Percentiles rank a stretch among this genome's conserved stretches.
phyloP scores from a whole-genome alignment of 768 basidiomycete species.

The Lactarius sp. region DNA sequence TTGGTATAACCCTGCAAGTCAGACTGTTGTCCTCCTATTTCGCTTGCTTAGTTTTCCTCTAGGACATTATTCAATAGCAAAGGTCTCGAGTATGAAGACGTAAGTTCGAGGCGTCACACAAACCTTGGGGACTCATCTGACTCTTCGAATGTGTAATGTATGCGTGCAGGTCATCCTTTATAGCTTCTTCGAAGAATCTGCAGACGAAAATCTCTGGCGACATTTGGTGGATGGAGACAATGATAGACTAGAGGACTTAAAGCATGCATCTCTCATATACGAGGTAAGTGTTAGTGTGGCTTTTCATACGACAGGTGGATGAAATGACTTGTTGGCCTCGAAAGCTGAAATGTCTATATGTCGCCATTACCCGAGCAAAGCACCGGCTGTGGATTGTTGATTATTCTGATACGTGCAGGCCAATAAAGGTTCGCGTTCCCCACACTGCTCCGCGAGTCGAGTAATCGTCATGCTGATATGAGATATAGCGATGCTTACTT shows the following conservation, averaged over 20 bases:
- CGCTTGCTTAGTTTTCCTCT: not conserved
- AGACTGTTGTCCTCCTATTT: not conserved
- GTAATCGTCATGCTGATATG: not conserved
- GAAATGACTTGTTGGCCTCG: not conserved
- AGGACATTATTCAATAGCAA: slow-evolving; percentile 60
- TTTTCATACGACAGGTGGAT: not conserved
- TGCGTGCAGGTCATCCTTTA: slow-evolving; percentile 57
- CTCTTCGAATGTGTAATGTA: not conserved
- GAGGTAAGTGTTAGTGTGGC: slow-evolving; percentile 1
- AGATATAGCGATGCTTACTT: slow-evolving; percentile 5
- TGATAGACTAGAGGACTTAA: not conserved
- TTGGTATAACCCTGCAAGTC: slow-evolving; percentile 54
- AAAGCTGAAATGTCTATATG: slow-evolving; percentile 64
- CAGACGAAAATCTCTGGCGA: slow-evolving; percentile 31
- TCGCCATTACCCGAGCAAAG: slow-evolving; percentile 64
- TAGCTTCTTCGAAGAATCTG: slow-evolving; percentile 70
- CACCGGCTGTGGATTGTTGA: slow-evolving; percentile 71
- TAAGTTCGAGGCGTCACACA: slow-evolving; percentile 25
- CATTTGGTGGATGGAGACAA: not conserved
- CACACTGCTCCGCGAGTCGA: slow-evolving; percentile 17
- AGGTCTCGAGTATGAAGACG: slow-evolving; percentile 64
- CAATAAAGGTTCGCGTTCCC: slow-evolving; percentile 43
- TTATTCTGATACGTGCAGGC: slow-evolving; percentile 40
- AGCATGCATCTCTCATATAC: slow-evolving; percentile 2
- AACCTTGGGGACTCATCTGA: not conserved